A percentile compares a stretch with the other conserved stretches of the same genome.
Evolutionary conservation across 2,329 filamentous ascomycete genomes (phyloP).

Genomic region (Fusarium udum): DNA sequence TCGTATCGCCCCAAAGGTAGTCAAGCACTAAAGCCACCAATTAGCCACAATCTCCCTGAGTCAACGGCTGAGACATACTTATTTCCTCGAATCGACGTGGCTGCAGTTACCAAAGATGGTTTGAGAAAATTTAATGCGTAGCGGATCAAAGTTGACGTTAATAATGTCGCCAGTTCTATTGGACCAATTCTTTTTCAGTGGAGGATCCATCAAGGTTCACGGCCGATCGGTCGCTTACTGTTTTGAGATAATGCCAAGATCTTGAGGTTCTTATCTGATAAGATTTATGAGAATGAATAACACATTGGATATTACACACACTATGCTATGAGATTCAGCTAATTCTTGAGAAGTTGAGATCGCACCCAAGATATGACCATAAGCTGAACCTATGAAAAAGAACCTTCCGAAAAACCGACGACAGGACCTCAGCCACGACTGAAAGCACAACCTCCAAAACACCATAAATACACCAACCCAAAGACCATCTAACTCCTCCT

Average conservation of each 20-base stretch:
- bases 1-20: conserved; percentile 31
- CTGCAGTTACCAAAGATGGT: not conserved
- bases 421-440: not conserved
- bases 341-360: accelerated
- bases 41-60: not conserved
- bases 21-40: not conserved
- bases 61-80: not conserved
- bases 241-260: not conserved
- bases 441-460: not conserved
- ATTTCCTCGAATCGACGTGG: not conserved
- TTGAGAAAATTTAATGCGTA: not conserved
- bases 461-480: too few relatives aligned
- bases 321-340: not conserved
- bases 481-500: not conserved
- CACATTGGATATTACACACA: not conserved
- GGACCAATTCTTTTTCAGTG: not conserved
- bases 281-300: not conserved
- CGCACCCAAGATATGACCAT: accelerated
- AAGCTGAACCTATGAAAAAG: not conserved
- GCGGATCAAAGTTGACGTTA: not conserved
- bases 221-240: not conserved
- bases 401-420: too few relatives aligned
- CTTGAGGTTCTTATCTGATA: not conserved
- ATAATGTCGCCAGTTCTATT: conserved; percentile 19
- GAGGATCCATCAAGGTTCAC: conserved; percentile 16